Conservation (phyloP, 2,329 filamentous ascomycete species). For the Phialocephala sp. region DNA sequence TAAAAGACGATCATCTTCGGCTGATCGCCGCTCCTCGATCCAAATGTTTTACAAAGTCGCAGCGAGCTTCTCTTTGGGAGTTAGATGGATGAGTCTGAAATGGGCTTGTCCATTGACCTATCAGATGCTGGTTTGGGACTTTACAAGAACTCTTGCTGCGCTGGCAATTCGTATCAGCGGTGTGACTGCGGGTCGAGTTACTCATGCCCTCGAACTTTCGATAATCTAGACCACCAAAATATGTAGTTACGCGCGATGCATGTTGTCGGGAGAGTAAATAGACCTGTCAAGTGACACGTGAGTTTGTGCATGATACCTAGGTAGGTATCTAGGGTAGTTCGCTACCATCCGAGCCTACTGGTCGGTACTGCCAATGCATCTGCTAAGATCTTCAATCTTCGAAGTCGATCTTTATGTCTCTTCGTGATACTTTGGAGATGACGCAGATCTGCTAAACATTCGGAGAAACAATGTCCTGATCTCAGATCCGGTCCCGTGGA, state of each 20-base stretch:
- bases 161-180: slow-evolving; percentile 17
- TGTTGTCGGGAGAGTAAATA: background rate
- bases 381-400: background rate
- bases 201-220: background rate
- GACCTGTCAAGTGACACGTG: slow-evolving; percentile 8
- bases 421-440: background rate
- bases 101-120: slow-evolving; percentile 1
- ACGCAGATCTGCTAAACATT: background rate
- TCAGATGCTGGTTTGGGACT: background rate
- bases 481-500: background rate
- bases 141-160: slow-evolving; percentile 1
- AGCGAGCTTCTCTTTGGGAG: background rate
- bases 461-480: background rate
- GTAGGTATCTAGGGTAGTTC: background rate
- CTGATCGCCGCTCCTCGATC: slow-evolving; percentile 7
- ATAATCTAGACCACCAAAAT: background rate
- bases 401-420: background rate
- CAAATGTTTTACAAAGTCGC: slow-evolving; percentile 1
- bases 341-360: background rate
- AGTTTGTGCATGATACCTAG: background rate
- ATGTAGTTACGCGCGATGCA: slow-evolving; percentile 1
- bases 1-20: background rate
- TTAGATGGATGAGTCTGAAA: slow-evolving; percentile 1
- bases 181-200: slow-evolving; percentile 14
- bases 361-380: background rate